Base-by-base conservation (phyloP, 768 basidiomycete genomes). In the Mycena leptocephala region DNA sequence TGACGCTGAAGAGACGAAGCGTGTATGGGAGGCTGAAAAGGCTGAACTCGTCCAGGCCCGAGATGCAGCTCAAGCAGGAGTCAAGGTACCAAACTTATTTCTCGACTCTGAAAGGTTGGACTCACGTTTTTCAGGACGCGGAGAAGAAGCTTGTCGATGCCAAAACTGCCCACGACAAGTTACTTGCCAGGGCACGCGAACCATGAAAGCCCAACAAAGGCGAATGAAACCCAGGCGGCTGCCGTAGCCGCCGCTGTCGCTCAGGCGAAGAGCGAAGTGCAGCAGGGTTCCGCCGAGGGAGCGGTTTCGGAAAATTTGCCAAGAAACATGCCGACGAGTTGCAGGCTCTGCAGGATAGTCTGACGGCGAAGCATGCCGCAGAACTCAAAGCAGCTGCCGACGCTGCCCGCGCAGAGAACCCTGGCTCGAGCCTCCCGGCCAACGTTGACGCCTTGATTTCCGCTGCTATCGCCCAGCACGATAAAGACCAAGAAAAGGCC, bases 311-410 rank as follows among this genome's bases (percentile, higher is more conserved):
- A 90, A 7, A 91, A 91, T 41, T 90, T 51, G 72, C 79, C 35
- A 90, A 89, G 78, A 88, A 88, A 46, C 94, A 95, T 76, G 87
- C 89, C 0, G 91, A 91, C 64, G 94, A 94, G 80, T 80, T 96
- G 55, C 86, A 87, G 32, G 85, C 86, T 0, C 82, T 94, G 35
- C 90, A 93, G 80, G 86, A 88, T 59, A 90, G 87, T 43, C 86
- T 94, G 35, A 84, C 84, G 5, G 85, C 88, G 13, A 85, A 93
- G 75, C 90, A 95, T 79, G 84, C 91, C 59, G 84, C 86, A 22
- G 90, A 90, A 62, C 84, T 95, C 39, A 88, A 89, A 77, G 83
- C 86, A 32, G 92, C 92, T 8, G 85, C 90, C n/a, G 89, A 89
- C 28, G 85, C 87, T 33, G 86, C 89, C 30, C 85, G 86, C 43